Evolutionary conservation across 805 yeast species (phyloP), one percentile per base, ranked within the genome.

Genomic region (Ogataea wickerhamii): DNA sequence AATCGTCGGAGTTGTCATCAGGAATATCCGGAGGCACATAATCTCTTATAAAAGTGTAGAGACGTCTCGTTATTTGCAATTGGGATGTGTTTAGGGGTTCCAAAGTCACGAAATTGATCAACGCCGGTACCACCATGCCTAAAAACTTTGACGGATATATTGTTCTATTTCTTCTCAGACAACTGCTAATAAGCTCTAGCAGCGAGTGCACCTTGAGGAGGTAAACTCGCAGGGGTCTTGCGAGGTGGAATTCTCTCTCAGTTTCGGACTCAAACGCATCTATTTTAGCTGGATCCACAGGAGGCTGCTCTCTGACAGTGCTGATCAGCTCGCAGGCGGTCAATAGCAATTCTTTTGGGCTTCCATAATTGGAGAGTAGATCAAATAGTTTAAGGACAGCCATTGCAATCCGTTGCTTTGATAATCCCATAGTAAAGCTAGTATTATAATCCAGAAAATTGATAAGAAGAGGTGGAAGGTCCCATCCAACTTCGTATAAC

Each of bases 401-500:
- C 4, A 45, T 47, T 43, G 52, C 56, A 58, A 41, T 69, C 56
- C 35, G 73, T 70, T n/a, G 69, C 58, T 19, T 53, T 41, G 30
- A 75, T 54, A 43, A 72, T 43, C 4, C 51, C 35, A 19, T 47
- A 52, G 3, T 43, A 19, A 34, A 44, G 54, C 63, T 44, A 65
- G 78, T 51, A 11, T 60, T 61, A 6, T 53, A 37, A 8, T 65
- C 65, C n/a, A 82, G 55, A 55, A 71, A 84, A 7, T 68, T 67
- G 31, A 87, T 52, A 5, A 89, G 48, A 35, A 85, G 61, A 22
- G 71, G 72, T 1, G 96, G 96, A n/a, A 89, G 55, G 58, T 89
- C 97, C 97, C 97, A 89, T 2, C 95, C 95, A 43, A 88, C 77
- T 48, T 81, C 83, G 30, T 72, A 68, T 0, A 79, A 66, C 21